Conservation (phyloP, 179 eudicot species). For the Carnegiea gigantea region DNA sequence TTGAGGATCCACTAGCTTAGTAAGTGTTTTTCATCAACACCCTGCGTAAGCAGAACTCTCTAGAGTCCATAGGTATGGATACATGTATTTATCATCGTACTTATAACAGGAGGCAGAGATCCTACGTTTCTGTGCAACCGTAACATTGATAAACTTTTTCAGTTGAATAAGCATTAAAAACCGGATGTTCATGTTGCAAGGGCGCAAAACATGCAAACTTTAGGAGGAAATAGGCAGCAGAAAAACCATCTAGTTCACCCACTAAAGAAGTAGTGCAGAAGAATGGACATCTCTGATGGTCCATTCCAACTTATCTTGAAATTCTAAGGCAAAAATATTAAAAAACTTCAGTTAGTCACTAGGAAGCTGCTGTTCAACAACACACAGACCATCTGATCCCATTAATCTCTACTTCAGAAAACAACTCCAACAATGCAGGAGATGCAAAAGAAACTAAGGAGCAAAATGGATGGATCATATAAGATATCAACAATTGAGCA, state of each 20-base stretch:
- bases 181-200: neutral
- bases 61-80: neutral
- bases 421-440: too few species aligned
- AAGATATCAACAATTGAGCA: neutral
- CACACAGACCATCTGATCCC: neutral
- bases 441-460: neutral
- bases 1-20: neutral
- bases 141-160: too few species aligned
- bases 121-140: neutral
- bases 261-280: neutral
- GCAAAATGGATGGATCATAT: neutral
- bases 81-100: neutral
- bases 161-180: too few species aligned
- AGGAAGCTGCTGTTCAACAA: neutral
- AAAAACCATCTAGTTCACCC: neutral
- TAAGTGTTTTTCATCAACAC: neutral
- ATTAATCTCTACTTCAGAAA: neutral
- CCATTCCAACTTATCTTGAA: neutral
- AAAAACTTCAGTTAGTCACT: neutral
- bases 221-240: neutral
- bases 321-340: neutral
- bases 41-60: neutral
- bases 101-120: neutral
- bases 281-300: neutral
- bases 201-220: conserved; percentile 4